Percentiles rank a stretch among this genome's conserved stretches.
Conservation (phyloP, 2,329 filamentous ascomycete genomes). For the Drechslerella dactyloides region DNA sequence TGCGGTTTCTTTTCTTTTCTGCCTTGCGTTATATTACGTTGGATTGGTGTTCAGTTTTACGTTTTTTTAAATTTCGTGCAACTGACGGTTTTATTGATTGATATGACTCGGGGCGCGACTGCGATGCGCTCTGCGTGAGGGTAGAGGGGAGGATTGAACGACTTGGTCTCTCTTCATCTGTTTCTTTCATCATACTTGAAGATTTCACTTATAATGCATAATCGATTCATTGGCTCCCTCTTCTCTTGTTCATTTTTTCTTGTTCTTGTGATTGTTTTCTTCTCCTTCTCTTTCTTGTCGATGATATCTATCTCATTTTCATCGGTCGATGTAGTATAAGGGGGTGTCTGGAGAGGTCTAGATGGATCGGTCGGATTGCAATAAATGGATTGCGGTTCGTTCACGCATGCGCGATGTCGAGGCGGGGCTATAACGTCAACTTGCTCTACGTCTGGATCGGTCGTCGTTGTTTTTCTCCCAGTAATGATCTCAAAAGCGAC, state of each 20-base stretch:
- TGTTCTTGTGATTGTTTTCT: conserved; percentile 9
- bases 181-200: neutral
- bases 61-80: too few relatives aligned
- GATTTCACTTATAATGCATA: conserved; percentile 41
- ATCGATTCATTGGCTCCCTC: conserved; percentile 20
- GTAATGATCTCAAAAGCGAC: too few relatives aligned
- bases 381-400: too few relatives aligned
- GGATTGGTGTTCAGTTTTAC: conserved; percentile 47
- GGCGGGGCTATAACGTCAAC: too few relatives aligned
- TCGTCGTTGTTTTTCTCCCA: too few relatives aligned
- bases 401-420: too few relatives aligned
- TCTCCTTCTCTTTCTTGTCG: conserved; percentile 15
- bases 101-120: neutral
- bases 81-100: conserved; percentile 18
- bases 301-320: neutral
- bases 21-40: conserved; percentile 5
- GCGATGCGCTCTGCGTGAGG: conserved; percentile 35
- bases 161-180: neutral
- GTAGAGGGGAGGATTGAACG: neutral
- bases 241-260: conserved; percentile 26
- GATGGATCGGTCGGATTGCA: too few relatives aligned
- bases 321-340: neutral
- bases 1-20: conserved; percentile 25
- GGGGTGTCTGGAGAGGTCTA: too few relatives aligned
- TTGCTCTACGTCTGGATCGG: too few relatives aligned